Percentiles rank a stretch among this genome's conserved stretches.
Evolutionary conservation across 73 alveolate species (phyloP).

Genomic region (Durusdinium trenchii): DNA sequence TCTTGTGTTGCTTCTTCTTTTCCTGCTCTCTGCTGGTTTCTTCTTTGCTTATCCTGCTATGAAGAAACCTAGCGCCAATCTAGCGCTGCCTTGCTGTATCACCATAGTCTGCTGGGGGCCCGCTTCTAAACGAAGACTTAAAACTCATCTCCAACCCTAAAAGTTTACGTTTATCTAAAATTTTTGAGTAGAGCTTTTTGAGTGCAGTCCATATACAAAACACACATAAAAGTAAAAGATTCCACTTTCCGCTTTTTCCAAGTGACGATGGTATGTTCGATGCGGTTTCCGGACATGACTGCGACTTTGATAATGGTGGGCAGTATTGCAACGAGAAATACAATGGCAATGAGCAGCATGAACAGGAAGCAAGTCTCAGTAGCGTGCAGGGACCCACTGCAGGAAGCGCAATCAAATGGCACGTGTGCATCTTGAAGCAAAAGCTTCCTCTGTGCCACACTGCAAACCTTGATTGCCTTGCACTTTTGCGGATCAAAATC

Average conservation of each 20-base stretch:
- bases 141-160: too few species aligned
- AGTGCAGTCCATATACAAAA: too few species aligned
- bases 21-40: too few species aligned
- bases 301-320: constrained; percentile 6
- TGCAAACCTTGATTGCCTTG: background rate
- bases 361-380: background rate
- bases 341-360: background rate
- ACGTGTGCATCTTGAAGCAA: background rate
- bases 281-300: constrained; percentile 24
- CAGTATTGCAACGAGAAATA: background rate
- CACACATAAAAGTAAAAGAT: background rate
- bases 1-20: too few species aligned
- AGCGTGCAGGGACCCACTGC: background rate
- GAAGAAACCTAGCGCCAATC: too few species aligned
- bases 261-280: background rate
- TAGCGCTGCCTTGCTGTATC: too few species aligned
- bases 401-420: constrained; percentile 30
- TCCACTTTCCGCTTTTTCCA: background rate
- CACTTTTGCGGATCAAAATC: too few species aligned
- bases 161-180: too few species aligned
- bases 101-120: too few species aligned
- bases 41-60: too few species aligned
- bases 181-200: too few species aligned
- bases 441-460: background rate
- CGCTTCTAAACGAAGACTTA: too few species aligned